A percentile compares a stretch with the other conserved stretches of the same genome.
phyloP scores from a whole-genome alignment of 2,329 filamentous ascomycete genomes.

The Alternaria metachromatica region DNA sequence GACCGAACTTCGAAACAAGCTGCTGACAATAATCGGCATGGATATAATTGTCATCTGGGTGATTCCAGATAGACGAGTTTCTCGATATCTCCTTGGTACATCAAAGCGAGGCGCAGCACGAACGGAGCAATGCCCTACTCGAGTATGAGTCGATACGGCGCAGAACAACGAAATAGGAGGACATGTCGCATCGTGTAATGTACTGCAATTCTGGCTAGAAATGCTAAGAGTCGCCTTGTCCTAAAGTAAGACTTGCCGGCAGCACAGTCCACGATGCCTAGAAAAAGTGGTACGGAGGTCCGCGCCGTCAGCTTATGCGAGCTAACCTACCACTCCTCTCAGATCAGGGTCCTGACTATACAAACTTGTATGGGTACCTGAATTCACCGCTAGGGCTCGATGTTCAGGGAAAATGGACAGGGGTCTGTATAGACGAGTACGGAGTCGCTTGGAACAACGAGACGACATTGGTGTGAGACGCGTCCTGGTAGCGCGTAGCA shows the following conservation, averaged over 20 bases:
- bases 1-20: not conserved
- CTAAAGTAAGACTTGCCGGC: not conserved
- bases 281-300: slow-evolving; percentile 9
- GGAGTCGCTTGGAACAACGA: not conserved
- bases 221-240: not conserved
- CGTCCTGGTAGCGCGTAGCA: not conserved
- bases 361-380: slow-evolving; percentile 1
- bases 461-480: not conserved
- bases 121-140: not conserved
- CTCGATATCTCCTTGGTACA: not conserved
- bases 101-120: not conserved
- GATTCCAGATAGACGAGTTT: not conserved
- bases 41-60: not conserved
- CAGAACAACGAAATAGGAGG: not conserved
- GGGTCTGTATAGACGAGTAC: slow-evolving; percentile 12
- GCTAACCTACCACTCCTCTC: not conserved
- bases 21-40: not conserved
- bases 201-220: not conserved
- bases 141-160: not conserved
- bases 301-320: not conserved
- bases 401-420: slow-evolving; percentile 26
- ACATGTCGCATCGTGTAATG: not conserved
- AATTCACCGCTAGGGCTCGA: slow-evolving; percentile 11
- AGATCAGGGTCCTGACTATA: not conserved
- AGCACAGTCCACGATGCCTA: slow-evolving; percentile 17